Conservation (phyloP, 345 rosid species). For the Geranium rotundifolium region DNA sequence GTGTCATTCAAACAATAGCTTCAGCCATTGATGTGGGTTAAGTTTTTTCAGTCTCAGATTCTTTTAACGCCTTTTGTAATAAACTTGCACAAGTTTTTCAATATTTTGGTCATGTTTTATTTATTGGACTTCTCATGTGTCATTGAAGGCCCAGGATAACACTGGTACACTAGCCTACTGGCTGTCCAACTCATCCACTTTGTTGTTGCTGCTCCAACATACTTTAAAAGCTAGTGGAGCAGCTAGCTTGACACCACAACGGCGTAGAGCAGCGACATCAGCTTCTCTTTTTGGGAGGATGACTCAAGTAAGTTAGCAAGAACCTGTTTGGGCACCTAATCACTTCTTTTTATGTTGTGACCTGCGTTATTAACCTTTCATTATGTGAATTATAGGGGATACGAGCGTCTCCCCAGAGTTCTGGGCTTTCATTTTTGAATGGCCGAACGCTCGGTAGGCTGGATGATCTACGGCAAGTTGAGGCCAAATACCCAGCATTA, state of each 20-base stretch:
- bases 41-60: constrained; percentile 1
- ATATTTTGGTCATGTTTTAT: background rate
- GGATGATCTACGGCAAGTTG: constrained; percentile 87
- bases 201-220: constrained; percentile 80
- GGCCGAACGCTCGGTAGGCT: constrained; percentile 60
- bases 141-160: constrained; percentile 65
- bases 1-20: constrained; percentile 90
- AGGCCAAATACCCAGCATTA: constrained; percentile 94
- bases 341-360: constrained; percentile 1
- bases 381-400: constrained; percentile 47
- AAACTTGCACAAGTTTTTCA: background rate
- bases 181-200: constrained; percentile 88
- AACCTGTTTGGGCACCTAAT: constrained; percentile 5
- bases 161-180: constrained; percentile 82
- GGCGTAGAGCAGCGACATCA: constrained; percentile 82
- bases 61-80: background rate
- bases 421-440: constrained; percentile 70
- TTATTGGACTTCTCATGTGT: constrained; percentile 19
- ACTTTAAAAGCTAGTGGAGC: constrained; percentile 97
- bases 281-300: constrained; percentile 93
- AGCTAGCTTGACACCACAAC: constrained; percentile 93
- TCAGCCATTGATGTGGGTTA: constrained; percentile 65
- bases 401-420: constrained; percentile 82
- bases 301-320: constrained; percentile 66
- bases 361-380: constrained; percentile 6